Percentiles rank a stretch among this genome's conserved stretches.
phyloP scores from a whole-genome alignment of 805 yeast species.

The Candida ovalis region DNA sequence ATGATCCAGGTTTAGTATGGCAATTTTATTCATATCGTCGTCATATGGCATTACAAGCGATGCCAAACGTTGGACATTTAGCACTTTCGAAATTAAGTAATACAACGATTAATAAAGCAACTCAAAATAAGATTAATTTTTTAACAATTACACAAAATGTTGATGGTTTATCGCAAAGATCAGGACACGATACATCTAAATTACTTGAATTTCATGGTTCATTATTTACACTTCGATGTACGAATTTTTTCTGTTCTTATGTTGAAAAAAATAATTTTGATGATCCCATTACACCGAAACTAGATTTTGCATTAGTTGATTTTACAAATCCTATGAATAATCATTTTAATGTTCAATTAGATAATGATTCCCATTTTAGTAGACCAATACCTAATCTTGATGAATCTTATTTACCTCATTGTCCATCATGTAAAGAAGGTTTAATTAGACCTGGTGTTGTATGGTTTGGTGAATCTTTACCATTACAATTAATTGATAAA shows the following conservation, averaged over 20 bases:
- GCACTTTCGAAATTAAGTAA: conserved; percentile 63
- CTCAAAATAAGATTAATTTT: conserved; percentile 30
- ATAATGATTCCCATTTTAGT: background rate
- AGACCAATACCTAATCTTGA: conserved; percentile 40
- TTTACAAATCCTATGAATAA: conserved; percentile 7
- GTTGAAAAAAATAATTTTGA: conserved; percentile 46
- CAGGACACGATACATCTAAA: conserved; percentile 51
- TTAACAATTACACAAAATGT: conserved; percentile 80
- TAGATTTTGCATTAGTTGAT: conserved; percentile 7
- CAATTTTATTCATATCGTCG: conserved; percentile 77
- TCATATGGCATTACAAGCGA: conserved; percentile 56
- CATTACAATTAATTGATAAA: conserved; percentile 54
- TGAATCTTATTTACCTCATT: conserved; percentile 58
- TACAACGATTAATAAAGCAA: conserved; percentile 8
- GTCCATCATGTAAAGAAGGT: conserved; percentile 70
- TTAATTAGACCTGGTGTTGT: conserved; percentile 84
- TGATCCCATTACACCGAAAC: conserved; percentile 51
- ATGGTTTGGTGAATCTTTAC: conserved; percentile 91
- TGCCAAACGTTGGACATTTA: conserved; percentile 71
- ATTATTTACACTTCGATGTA: conserved; percentile 68
- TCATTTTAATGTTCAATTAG: background rate
- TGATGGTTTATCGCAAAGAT: conserved; percentile 68
- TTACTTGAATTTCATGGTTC: conserved; percentile 78
- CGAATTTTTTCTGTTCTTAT: conserved; percentile 69
- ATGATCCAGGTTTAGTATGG: conserved; percentile 87